Evolutionary conservation across 768 basidiomycete genomes (phyloP).

Genomic region (Botryobasidium botryosum): DNA sequence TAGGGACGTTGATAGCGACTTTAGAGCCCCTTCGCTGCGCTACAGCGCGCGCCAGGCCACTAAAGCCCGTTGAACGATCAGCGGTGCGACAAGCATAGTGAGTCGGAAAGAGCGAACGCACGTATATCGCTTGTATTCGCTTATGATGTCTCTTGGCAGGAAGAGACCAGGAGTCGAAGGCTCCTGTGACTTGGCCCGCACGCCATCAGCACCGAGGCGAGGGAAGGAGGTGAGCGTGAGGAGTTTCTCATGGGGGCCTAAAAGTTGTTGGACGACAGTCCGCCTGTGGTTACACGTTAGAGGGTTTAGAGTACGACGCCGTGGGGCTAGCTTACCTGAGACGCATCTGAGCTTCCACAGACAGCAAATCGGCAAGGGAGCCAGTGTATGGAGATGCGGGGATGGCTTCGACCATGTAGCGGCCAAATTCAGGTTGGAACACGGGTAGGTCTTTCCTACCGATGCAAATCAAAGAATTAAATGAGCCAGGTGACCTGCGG

Average conservation of each 20-base stretch:
- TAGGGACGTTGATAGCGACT: conserved; percentile 84
- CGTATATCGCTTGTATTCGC: conserved; percentile 95
- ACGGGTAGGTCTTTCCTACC: too few species aligned
- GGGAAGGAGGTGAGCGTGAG: conserved; percentile 93
- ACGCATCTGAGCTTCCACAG: conserved; percentile 88
- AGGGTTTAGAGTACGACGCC: background rate
- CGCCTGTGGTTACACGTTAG: too few species aligned
- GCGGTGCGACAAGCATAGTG: background rate
- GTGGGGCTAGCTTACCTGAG: conserved; percentile 44
- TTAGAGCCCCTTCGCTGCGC: conserved; percentile 76
- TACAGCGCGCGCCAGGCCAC: conserved; percentile 93
- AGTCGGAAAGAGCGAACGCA: conserved; percentile 31
- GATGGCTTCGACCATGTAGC: conserved; percentile 97
- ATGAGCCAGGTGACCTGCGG: background rate
- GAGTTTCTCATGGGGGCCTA: conserved; percentile 80
- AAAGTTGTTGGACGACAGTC: too few species aligned
- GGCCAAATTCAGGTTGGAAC: conserved; percentile 94
- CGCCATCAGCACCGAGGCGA: conserved; percentile 67
- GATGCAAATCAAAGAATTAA: too few species aligned
- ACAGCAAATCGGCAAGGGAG: conserved; percentile 66
- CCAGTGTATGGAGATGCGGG: conserved; percentile 90
- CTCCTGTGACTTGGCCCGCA: conserved; percentile 84
- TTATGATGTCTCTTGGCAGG: conserved; percentile 86
- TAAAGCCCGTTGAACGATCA: conserved; percentile 19
- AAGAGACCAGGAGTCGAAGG: conserved; percentile 83